Conservation (phyloP, 768 basidiomycete genomes). For the Tricholoma matsutake region DNA sequence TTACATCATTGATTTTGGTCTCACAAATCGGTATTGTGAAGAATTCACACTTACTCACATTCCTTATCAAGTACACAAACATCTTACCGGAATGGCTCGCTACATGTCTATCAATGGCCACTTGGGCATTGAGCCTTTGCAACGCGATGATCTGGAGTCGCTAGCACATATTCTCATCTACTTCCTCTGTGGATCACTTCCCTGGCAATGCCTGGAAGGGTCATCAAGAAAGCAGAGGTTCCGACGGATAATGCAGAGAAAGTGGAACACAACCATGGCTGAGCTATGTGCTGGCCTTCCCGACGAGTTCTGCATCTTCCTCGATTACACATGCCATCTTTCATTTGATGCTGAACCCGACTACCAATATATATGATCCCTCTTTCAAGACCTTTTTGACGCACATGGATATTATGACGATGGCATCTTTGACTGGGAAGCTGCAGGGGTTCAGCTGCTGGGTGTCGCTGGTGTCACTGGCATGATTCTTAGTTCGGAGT, state of each 20-base stretch:
- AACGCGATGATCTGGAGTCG: slow-evolving; percentile 94
- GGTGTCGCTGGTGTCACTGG: background rate
- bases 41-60: slow-evolving; percentile 7
- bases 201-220: slow-evolving; percentile 42
- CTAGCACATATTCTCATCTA: slow-evolving; percentile 75
- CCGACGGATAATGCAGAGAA: background rate
- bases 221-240: background rate
- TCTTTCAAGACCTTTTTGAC: slow-evolving; percentile 35
- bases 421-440: slow-evolving; percentile 48
- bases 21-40: slow-evolving; percentile 7
- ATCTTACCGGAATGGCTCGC: no score
- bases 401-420: slow-evolving; percentile 49
- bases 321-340: slow-evolving; percentile 33
- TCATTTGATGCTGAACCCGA: slow-evolving; percentile 60
- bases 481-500: background rate
- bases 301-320: background rate
- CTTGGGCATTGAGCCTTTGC: slow-evolving; percentile 82
- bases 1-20: slow-evolving; percentile 5
- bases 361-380: slow-evolving; percentile 56
- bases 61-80: background rate
- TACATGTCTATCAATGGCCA: background rate
- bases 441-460: background rate
- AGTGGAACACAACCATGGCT: background rate
- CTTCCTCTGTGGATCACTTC: slow-evolving; percentile 71
- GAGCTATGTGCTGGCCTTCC: background rate